These are phyloP conservation scores for Acanthamoeba castellanii DNA, from an alignment of 208 protist genomes.

Conservation along the genomic window DNA sequence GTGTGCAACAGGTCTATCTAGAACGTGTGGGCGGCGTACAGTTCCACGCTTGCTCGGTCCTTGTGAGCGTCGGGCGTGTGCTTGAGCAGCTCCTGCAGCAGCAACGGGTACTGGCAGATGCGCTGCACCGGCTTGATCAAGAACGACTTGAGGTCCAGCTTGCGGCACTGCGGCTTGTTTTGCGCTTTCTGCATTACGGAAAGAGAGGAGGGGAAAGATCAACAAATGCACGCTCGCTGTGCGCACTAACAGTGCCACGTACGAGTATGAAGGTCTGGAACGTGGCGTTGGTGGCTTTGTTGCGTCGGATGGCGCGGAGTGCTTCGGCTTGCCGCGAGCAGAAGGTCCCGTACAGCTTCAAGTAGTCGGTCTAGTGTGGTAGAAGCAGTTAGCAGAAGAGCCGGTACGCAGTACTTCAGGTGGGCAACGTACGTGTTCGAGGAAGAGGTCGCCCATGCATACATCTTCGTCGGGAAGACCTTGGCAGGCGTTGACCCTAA, in stretches of 20 bases:
- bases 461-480: conserved; percentile 19
- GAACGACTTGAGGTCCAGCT: conserved; percentile 48
- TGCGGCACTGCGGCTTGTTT: conserved; percentile 21
- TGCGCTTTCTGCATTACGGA: neutral
- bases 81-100: conserved; percentile 48
- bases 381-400: neutral
- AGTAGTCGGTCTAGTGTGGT: conserved; percentile 14
- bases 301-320: conserved; percentile 24
- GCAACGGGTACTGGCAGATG: conserved; percentile 52
- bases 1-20: too few species aligned
- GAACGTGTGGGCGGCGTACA: neutral
- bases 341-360: conserved; percentile 46
- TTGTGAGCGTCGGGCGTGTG: conserved; percentile 37
- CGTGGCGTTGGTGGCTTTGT: conserved; percentile 28
- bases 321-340: conserved; percentile 38
- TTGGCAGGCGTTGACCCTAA: neutral
- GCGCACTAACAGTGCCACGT: neutral
- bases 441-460: conserved; percentile 20
- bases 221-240: neutral
- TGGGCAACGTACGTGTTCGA: conserved; percentile 4
- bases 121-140: conserved; percentile 57
- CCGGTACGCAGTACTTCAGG: too few species aligned
- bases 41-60: conserved; percentile 21
- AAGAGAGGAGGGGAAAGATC: neutral
- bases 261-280: conserved; percentile 47